Conservation (phyloP, 192 early-diverging fungal species). For the Backusella westeae region DNA sequence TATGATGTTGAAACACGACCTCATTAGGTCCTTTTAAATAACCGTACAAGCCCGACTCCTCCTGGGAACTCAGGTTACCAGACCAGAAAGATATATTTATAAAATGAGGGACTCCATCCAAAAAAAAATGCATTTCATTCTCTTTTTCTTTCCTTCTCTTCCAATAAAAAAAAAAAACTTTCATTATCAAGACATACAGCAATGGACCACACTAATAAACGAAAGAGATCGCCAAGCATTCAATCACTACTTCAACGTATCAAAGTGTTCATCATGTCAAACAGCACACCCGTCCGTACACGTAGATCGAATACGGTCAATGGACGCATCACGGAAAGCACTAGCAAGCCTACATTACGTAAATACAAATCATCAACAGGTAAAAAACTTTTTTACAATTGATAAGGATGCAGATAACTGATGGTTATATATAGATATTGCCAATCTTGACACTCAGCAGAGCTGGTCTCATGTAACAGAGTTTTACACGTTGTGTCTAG, state of each 20-base stretch:
- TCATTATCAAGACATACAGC: not conserved
- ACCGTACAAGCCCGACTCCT: not conserved
- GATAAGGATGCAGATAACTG: not conserved
- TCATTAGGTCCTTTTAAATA: not conserved
- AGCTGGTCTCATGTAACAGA: not conserved
- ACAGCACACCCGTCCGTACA: not conserved
- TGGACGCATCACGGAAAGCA: not conserved
- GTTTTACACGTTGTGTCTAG: not conserved
- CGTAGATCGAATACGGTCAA: not conserved
- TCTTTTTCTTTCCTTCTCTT: not conserved
- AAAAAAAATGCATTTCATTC: not conserved
- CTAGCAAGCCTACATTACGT: not conserved
- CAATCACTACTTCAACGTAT: not conserved
- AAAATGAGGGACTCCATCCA: not conserved
- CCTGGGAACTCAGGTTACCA: not conserved
- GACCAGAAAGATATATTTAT: not conserved
- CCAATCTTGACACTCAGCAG: not conserved
- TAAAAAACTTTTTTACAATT: not conserved
- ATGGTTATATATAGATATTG: not conserved
- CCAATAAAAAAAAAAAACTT: not conserved
- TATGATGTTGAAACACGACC: not conserved
- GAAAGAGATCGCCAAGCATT: not conserved
- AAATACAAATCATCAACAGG: not conserved
- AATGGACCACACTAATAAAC: not conserved
- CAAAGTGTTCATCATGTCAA: constrained; percentile 1